phyloP scores from a whole-genome alignment of 2,329 filamentous ascomycete genomes.

The Tolypocladium tropicale region DNA sequence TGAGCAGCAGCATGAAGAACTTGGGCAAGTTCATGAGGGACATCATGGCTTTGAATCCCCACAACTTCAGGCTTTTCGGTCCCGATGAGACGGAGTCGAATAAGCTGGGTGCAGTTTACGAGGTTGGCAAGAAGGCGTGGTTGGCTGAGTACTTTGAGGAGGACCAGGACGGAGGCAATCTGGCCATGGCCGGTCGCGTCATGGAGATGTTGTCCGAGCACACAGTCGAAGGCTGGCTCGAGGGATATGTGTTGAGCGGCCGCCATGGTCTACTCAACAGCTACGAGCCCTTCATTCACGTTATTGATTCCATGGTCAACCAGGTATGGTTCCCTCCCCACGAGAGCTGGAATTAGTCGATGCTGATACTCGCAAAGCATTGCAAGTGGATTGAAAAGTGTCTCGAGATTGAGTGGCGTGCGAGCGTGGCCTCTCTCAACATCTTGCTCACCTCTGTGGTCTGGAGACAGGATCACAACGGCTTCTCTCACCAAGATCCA shows the following conservation, averaged over 20 bases:
- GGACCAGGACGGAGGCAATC: slow-evolving; percentile 63
- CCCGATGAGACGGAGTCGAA: slow-evolving; percentile 78
- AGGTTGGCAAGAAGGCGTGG: slow-evolving; percentile 71
- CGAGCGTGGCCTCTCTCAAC: slow-evolving; percentile 64
- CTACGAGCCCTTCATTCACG: slow-evolving; percentile 75
- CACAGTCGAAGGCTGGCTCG: slow-evolving; percentile 70
- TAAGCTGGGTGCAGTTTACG: slow-evolving; percentile 62
- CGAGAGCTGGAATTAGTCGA: not conserved
- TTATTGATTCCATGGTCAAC: slow-evolving; percentile 80
- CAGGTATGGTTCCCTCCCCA: slow-evolving; percentile 31
- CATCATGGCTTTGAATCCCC: slow-evolving; percentile 52
- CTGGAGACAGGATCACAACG: slow-evolving; percentile 77
- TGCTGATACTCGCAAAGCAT: slow-evolving; percentile 32
- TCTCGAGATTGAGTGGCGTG: slow-evolving; percentile 68
- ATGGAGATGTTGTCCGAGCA: slow-evolving; percentile 84
- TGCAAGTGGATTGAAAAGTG: slow-evolving; percentile 82
- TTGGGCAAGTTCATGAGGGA: slow-evolving; percentile 59
- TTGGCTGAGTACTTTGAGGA: slow-evolving; percentile 70
- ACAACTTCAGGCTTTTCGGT: slow-evolving; percentile 65
- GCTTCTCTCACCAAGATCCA: slow-evolving; percentile 73
- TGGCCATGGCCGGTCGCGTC: slow-evolving; percentile 57
- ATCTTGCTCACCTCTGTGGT: slow-evolving; percentile 70
- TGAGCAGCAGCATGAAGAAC: slow-evolving; percentile 56
- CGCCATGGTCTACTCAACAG: slow-evolving; percentile 69
- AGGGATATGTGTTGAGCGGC: slow-evolving; percentile 67